phyloP scores from a whole-genome alignment of 805 yeast genomes.

The Helenozyma rhizophorensis region DNA sequence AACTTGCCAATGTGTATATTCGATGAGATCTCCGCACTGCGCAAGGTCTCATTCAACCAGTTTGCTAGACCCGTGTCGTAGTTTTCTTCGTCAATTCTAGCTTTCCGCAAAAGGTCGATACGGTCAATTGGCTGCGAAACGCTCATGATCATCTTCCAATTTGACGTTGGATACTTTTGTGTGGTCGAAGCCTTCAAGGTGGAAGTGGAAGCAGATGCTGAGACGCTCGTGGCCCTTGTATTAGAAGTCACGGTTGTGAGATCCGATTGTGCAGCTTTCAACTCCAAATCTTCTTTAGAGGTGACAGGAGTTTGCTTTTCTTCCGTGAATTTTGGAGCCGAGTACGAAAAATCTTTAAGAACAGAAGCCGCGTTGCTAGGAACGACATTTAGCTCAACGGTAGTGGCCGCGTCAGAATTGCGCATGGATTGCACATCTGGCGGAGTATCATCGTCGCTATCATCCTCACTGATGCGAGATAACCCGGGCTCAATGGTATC shows the following conservation, averaged over 20 bases:
- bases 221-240: not conserved
- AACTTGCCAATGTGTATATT: slow-evolving; percentile 46
- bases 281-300: slow-evolving; percentile 4
- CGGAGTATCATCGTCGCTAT: slow-evolving; percentile 21
- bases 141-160: slow-evolving; percentile 39
- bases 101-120: slow-evolving; percentile 38
- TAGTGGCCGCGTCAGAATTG: slow-evolving; percentile 4
- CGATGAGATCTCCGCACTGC: slow-evolving; percentile 28
- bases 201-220: not conserved
- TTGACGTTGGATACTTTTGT: slow-evolving; percentile 28
- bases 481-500: slow-evolving; percentile 37
- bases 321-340: slow-evolving; percentile 10
- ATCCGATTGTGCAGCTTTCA: slow-evolving; percentile 2
- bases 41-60: slow-evolving; percentile 51
- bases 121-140: slow-evolving; percentile 40
- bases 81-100: slow-evolving; percentile 36
- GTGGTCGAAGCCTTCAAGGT: not conserved
- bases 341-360: slow-evolving; percentile 9
- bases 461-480: slow-evolving; percentile 30
- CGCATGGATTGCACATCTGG: slow-evolving; percentile 10
- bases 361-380: slow-evolving; percentile 11
- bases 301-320: slow-evolving; percentile 4
- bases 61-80: slow-evolving; percentile 55
- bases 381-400: slow-evolving; percentile 7
- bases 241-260: not conserved